These are phyloP conservation scores for Suhomyces terraborum DNA, from an alignment of 1,139 yeast genomes.

Conservation along the genomic window DNA sequence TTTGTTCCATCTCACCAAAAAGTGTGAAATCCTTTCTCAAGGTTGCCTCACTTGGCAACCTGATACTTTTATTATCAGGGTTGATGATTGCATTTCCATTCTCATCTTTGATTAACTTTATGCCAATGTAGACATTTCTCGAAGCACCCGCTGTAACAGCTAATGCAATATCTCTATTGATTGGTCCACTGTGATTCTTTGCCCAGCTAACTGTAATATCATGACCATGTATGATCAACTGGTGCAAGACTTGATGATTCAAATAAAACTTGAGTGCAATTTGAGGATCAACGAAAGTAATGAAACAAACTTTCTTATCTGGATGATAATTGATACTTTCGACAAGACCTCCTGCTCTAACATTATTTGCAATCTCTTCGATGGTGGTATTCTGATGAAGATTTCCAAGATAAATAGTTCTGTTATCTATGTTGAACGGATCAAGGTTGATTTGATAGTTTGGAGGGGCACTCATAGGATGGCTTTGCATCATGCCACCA, in stretches of 20 bases:
- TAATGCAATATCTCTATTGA: slow-evolving; percentile 39
- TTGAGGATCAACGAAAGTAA: slow-evolving; percentile 47
- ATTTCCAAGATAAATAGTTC: slow-evolving; percentile 49
- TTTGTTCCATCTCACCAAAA: slow-evolving; percentile 50
- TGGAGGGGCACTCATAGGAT: slow-evolving; percentile 1
- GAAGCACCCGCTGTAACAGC: slow-evolving; percentile 55
- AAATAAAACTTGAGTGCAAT: slow-evolving; percentile 45
- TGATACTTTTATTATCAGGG: slow-evolving; percentile 2
- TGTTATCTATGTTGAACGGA: slow-evolving; percentile 33
- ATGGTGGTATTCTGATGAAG: slow-evolving; percentile 47
- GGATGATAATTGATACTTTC: slow-evolving; percentile 42
- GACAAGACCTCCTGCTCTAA: slow-evolving; percentile 51
- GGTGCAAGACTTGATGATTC: slow-evolving; percentile 50
- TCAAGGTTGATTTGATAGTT: slow-evolving; percentile 16
- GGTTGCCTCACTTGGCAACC: slow-evolving; percentile 32
- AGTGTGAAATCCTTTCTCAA: slow-evolving; percentile 40
- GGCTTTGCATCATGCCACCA: slow-evolving; percentile 4
- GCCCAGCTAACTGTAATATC: slow-evolving; percentile 53
- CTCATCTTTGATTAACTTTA: slow-evolving; percentile 20
- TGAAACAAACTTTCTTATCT: slow-evolving; percentile 44
- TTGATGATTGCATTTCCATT: slow-evolving; percentile 8
- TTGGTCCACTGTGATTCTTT: slow-evolving; percentile 45
- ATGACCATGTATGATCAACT: slow-evolving; percentile 48
- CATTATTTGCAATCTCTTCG: slow-evolving; percentile 53
- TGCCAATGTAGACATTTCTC: slow-evolving; percentile 50